Evolutionary conservation across 352 stramenopile species (phyloP), one percentile per base, ranked within the genome.

Genomic region (Phytophthora megakarya): DNA sequence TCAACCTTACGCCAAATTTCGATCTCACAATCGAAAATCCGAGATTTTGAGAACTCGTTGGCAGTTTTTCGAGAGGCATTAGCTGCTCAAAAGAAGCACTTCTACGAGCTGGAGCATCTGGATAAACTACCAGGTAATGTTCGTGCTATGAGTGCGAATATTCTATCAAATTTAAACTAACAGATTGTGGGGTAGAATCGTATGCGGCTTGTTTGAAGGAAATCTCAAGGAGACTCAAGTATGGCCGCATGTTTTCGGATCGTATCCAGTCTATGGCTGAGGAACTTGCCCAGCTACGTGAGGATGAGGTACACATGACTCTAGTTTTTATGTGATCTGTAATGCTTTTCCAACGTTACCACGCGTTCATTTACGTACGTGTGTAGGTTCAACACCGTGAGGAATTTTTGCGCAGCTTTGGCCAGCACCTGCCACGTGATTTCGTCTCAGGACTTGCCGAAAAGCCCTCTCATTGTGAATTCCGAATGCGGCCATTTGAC

Each of bases 21-120:
- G 1, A 66, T 80, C 0, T 76, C 72, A n/a, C 88, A 96, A 67
- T 94, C 86, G 5, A 89, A 90, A 54, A 96, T 96, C 50, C 82
- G 86, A n/a, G 88, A 95, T 67, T 96, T 96, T 75, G 88, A 95
- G 48, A 90, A 89, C 52, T 92, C 83, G n/a, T 37, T 96, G 35
- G 72, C 76, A 7, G 87, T 95, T 52, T 88, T 96, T 44, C 86
- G 81, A 32, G 88, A 94, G 42, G 88, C 86, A 15, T 49, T 93
- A 49, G 49, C 60, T 25, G 82, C 74, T 3, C 88, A 96, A 56
- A 94, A 95, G 69, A 86, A 84, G 33, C 84, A 96, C 54, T 96
- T 96, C 48, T 78, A 88, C 48, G 88, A 96, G 51, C 74, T 96
- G 2, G 83, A 96, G 43, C 88, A 96, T 65, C 61, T 96, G 10